Evolutionary conservation across 2,329 filamentous ascomycete species (phyloP), one percentile per base, ranked within the genome.

Genomic region (Monosporascus ibericus): DNA sequence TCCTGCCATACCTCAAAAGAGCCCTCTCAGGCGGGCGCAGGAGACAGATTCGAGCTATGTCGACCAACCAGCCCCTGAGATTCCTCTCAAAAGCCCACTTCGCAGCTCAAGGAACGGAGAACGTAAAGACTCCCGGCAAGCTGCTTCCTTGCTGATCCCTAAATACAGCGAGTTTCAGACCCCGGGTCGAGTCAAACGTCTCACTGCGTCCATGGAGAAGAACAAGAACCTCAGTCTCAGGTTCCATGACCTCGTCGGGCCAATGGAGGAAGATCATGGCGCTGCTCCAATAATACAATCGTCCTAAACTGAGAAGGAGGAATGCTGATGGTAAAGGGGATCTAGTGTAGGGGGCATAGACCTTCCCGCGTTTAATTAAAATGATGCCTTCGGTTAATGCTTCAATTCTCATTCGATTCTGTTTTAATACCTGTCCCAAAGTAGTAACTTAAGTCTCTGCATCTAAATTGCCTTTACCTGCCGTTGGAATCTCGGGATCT

Each of bases 401-500:
- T 11, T 46, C 15, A 18, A 20, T 20, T 40, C 17, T 40, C 3
- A n/a, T 18, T 18, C 9, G 38, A 34, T 9, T 40, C 6, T 18
- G 11, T 44, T n/a, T 5, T 22, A 44, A 30, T 30, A 17, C 11
- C 39, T 20, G 15, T 1, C 4, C 11, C 11, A 14, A 34, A 14
- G 4, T 34, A 14, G 30, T 14, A 46, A 46, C 22, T 14, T n/a
- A 27, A 39, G 25, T 11, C 18, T 39, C 18, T 18, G 39, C n/a
- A 50, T 40, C 47, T 48, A 65, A 44, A 65, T 63, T 6, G 61
- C 55, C 15, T 60, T 59, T 3, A 65, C 61, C 42, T 55, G 58
- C 20, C 65, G 50, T 20, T 62, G 51, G 17, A 67, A 65, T n/a
- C 58, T 56, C 0, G 65, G 65, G 37, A 67, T 60, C 9, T 56